Percentiles rank a stretch among this genome's conserved stretches.
These are phyloP conservation scores for Endoconidiophora laricicola DNA, from an alignment of 2,329 filamentous ascomycete genomes.

Conservation along the genomic window DNA sequence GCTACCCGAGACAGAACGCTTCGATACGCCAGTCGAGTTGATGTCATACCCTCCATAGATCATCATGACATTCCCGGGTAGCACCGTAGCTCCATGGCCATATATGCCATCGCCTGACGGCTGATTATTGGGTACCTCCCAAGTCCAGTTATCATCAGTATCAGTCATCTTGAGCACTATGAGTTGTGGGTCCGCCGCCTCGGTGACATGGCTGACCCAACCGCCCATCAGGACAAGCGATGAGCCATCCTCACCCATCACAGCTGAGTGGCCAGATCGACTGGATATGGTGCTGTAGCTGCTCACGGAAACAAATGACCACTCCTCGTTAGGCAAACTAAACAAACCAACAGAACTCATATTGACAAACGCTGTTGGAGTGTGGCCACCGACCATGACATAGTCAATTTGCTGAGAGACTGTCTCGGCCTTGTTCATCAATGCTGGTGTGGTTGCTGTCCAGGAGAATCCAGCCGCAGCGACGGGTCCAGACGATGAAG, in stretches of 20 bases:
- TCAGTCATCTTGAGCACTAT: conserved; percentile 59
- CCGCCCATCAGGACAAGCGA: conserved; percentile 71
- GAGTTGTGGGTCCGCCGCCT: conserved; percentile 66
- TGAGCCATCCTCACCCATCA: conserved; percentile 62
- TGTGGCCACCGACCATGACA: conserved; percentile 74
- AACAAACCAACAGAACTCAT: conserved; percentile 85
- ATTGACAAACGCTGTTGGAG: conserved; percentile 69
- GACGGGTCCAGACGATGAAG: conserved; percentile 20
- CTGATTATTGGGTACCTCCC: conserved; percentile 43
- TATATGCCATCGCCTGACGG: conserved; percentile 33
- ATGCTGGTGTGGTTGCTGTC: conserved; percentile 54
- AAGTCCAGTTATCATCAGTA: conserved; percentile 59
- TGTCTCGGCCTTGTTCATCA: conserved; percentile 47
- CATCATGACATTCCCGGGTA: conserved; percentile 54
- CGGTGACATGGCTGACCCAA: conserved; percentile 72
- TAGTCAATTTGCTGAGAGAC: conserved; percentile 61
- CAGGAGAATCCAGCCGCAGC: conserved; percentile 78
- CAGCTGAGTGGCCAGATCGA: conserved; percentile 74
- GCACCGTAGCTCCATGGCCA: conserved; percentile 44
- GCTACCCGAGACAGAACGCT: conserved; percentile 18
- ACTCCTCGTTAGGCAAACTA: conserved; percentile 69
- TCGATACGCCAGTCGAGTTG: conserved; percentile 20
- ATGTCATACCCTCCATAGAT: conserved; percentile 46
- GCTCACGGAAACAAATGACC: conserved; percentile 52
- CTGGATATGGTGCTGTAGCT: conserved; percentile 42